phyloP scores from a whole-genome alignment of 768 basidiomycete species.

The Suillus bovinus region DNA sequence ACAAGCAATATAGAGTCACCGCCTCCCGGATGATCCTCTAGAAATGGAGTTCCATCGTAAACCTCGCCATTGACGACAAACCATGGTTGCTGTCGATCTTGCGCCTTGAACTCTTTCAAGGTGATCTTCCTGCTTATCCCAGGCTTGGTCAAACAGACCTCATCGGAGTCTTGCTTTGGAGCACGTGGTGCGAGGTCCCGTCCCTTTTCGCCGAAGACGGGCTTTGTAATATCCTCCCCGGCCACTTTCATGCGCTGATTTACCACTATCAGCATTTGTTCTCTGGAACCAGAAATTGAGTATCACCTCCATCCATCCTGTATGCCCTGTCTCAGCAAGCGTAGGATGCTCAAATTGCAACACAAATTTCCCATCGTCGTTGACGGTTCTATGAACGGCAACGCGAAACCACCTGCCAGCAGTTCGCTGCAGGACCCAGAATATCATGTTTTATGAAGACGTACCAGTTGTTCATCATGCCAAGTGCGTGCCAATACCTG shows the following conservation, averaged over 20 bases:
- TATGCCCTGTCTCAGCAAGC: conserved; percentile 43
- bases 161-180: conserved; percentile 11
- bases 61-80: conserved; percentile 57
- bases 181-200: neutral
- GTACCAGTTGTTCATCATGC: conserved; percentile 58
- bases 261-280: neutral
- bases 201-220: conserved; percentile 32
- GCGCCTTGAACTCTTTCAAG: conserved; percentile 41
- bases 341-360: conserved; percentile 63
- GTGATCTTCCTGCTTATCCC: conserved; percentile 46
- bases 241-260: conserved; percentile 44
- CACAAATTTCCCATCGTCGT: conserved; percentile 19
- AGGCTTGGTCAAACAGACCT: conserved; percentile 46
- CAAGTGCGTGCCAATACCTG: conserved; percentile 52
- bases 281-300: neutral
- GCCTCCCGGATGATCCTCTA: conserved; percentile 61
- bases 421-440: conserved; percentile 1
- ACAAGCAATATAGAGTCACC: conserved; percentile 52
- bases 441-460: conserved; percentile 6
- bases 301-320: conserved; percentile 61
- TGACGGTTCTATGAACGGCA: conserved; percentile 40
- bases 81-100: conserved; percentile 42
- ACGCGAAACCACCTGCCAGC: conserved; percentile 56
- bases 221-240: conserved; percentile 45
- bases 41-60: conserved; percentile 51